Evolutionary conservation across 306 rosid species (phyloP).

Genomic region (Malus sylvestris): DNA sequence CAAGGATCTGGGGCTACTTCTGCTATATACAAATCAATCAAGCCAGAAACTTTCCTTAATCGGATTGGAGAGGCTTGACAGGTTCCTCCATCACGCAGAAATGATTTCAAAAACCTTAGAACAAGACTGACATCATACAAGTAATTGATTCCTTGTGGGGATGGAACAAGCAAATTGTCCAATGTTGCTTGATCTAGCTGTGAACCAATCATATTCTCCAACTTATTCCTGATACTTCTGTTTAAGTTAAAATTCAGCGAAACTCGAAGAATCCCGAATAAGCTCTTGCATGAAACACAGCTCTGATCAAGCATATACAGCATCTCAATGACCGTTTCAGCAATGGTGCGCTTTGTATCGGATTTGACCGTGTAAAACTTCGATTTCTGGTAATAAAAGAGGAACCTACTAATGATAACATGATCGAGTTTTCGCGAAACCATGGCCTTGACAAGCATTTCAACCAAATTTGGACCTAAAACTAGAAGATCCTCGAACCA

Average conservation of each 20-base stretch:
- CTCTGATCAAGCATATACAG: slow-evolving; percentile 42
- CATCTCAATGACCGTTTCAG: slow-evolving; percentile 59
- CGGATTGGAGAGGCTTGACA: slow-evolving; percentile 21
- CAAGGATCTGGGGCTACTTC: slow-evolving; percentile 96
- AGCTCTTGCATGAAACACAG: slow-evolving; percentile 57
- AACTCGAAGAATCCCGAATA: slow-evolving; percentile 65
- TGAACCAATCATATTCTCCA: slow-evolving; percentile 81
- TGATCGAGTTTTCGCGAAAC: slow-evolving; percentile 53
- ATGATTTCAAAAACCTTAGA: slow-evolving; percentile 64
- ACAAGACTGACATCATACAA: slow-evolving; percentile 84
- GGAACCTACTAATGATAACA: slow-evolving; percentile 53
- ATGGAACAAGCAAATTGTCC: slow-evolving; percentile 86
- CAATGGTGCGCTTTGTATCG: slow-evolving; percentile 40
- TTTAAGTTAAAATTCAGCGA: slow-evolving; percentile 46
- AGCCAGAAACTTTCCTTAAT: slow-evolving; percentile 54
- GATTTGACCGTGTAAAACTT: slow-evolving; percentile 34
- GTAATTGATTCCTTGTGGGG: slow-evolving; percentile 56
- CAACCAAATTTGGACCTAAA: slow-evolving; percentile 48
- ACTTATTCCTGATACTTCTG: slow-evolving; percentile 53
- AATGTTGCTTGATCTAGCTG: slow-evolving; percentile 73
- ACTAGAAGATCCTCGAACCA: slow-evolving; percentile 85
- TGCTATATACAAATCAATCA: slow-evolving; percentile 76
- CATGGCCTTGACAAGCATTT: slow-evolving; percentile 55
- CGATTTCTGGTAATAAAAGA: slow-evolving; percentile 67
- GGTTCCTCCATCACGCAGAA: slow-evolving; percentile 24